Base-by-base conservation (phyloP, 108 stramenopile species). In the Seminavis robusta region DNA sequence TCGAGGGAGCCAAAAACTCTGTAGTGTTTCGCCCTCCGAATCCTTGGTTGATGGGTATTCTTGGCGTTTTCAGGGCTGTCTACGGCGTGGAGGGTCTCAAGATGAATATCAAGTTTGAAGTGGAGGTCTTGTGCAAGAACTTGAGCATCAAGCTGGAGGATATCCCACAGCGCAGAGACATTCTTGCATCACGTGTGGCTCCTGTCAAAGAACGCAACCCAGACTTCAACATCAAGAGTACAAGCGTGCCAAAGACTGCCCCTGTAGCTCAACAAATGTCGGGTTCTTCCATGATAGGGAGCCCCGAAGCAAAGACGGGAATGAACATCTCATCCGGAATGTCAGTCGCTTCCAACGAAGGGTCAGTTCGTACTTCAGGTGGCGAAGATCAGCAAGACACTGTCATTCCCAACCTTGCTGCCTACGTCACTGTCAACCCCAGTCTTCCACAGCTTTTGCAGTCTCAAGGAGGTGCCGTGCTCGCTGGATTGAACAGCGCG, bases 31-130 rank as follows among this genome's bases (percentile, higher is more conserved):
- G 88, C 38, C 96, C 96, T n/a, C 97, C 98, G 0, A 99, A 99
- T 69, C 99, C 99, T 25, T 99, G 99, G 99, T 61, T 98, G 13
- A 98, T 98, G 97, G 98, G 95, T 19, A 71, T 99, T 43, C 59
- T 99, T 31, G 77, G 94, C 32, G 90, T 96, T 3, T 85, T 98
- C 55, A 81, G 92, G 10, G 93, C 97, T 7, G 68, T 95, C 16
- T 97, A 97, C 81, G 83, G 90, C 43, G 94, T 99, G 29, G 89
- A 95, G 28, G 95, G 97, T 49, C 80, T 99, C 60, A 98, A 98
- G 73, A 95, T 98, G 90, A 99, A 98, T 66, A 96, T 99, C 78
- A 98, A 98, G 65, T 99, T 99, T 56, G 99, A 98, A 68, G 90
- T 99, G 30, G 97, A 98, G 72, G 95, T 98, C 33, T 73, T 99